These are phyloP conservation scores for Letharia columbiana DNA, from an alignment of 495 filamentous ascomycete genomes.

Conservation along the genomic window DNA sequence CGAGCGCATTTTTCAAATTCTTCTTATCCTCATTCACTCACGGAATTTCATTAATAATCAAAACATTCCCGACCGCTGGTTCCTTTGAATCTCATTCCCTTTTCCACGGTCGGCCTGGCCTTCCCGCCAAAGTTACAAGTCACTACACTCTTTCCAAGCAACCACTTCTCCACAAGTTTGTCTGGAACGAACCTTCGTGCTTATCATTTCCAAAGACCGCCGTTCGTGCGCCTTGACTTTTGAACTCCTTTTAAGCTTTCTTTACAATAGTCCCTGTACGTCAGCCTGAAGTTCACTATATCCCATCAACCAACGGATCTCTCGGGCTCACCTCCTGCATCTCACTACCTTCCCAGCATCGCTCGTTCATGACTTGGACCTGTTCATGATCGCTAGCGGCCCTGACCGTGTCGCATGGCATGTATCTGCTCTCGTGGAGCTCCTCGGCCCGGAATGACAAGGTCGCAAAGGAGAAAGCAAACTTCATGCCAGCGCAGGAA, in stretches of 20 bases:
- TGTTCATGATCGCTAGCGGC: slow-evolving; percentile 7
- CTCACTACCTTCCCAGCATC: background rate
- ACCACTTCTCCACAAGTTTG: slow-evolving; percentile 11
- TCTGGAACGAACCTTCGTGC: slow-evolving; percentile 12
- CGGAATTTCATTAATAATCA: slow-evolving; percentile 10
- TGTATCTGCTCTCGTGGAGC: slow-evolving; percentile 51
- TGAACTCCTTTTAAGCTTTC: background rate
- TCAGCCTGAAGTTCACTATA: slow-evolving; percentile 1
- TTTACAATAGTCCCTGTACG: background rate
- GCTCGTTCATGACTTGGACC: background rate
- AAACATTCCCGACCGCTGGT: background rate
- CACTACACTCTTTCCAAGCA: slow-evolving; percentile 9
- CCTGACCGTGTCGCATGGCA: slow-evolving; percentile 41
- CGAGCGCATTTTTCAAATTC: slow-evolving; percentile 7
- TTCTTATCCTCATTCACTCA: background rate
- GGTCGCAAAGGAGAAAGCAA: slow-evolving; percentile 41
- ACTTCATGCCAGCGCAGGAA: slow-evolving; percentile 35
- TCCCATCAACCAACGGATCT: background rate
- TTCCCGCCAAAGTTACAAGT: slow-evolving; percentile 16
- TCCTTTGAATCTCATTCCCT: background rate
- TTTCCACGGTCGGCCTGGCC: slow-evolving; percentile 17
- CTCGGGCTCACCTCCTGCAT: background rate
- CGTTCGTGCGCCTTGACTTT: background rate
- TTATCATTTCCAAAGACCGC: background rate
- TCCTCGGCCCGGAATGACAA: slow-evolving; percentile 48